These are phyloP conservation scores for Lentithecium fluviatile DNA, from an alignment of 495 filamentous ascomycete species.

Conservation along the genomic window DNA sequence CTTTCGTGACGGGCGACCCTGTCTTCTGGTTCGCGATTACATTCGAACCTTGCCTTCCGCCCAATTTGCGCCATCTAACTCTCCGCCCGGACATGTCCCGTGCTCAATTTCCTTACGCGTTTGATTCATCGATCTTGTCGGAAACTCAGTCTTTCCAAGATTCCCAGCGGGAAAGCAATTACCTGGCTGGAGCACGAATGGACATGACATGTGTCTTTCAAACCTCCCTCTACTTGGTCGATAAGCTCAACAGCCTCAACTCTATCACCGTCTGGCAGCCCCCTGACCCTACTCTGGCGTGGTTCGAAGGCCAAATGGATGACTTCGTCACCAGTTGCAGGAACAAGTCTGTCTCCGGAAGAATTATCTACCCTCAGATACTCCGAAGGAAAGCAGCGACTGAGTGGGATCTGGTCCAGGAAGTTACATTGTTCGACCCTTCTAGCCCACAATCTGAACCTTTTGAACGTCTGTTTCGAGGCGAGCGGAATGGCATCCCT, in stretches of 20 bases:
- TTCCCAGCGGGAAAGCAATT: not conserved
- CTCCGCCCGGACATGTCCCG: constrained; percentile 19
- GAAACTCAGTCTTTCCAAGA: not conserved
- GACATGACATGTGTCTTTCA: constrained; percentile 3
- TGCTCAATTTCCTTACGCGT: constrained; percentile 1
- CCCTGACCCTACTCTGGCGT: not conserved
- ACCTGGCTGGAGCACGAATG: not conserved
- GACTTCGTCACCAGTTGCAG: constrained; percentile 7
- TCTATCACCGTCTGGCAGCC: constrained; percentile 13
- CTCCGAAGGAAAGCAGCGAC: not conserved
- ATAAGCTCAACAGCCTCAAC: not conserved
- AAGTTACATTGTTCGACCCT: constrained; percentile 5
- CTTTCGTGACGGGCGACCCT: constrained; percentile 8
- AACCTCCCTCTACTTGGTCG: not conserved
- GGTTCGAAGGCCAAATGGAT: not conserved
- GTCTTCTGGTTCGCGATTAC: not conserved
- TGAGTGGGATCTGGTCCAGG: constrained; percentile 12
- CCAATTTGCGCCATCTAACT: constrained; percentile 12
- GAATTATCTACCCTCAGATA: constrained; percentile 5
- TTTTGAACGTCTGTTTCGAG: constrained; percentile 8
- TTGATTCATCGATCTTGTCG: not conserved
- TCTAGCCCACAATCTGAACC: not conserved
- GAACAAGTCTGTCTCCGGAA: constrained; percentile 5
- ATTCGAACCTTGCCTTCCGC: constrained; percentile 5
- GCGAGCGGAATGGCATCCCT: constrained; percentile 1